A percentile compares a stretch with the other conserved stretches of the same genome.
phyloP scores from a whole-genome alignment of 2,329 filamentous ascomycete species.

The Aureobasidium sp. region DNA sequence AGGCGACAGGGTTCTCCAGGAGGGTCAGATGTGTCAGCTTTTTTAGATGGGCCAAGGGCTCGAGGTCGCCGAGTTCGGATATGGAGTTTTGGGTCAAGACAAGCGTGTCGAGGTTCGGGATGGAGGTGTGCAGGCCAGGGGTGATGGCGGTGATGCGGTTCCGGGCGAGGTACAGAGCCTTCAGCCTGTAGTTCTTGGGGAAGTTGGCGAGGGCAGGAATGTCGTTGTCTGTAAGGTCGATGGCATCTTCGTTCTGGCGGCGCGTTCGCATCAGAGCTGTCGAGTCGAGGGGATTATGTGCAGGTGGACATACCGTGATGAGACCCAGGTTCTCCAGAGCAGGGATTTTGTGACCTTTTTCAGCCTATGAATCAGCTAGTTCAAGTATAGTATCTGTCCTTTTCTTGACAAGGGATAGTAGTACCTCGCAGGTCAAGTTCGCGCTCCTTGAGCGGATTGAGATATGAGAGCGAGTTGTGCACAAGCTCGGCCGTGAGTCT shows the following conservation, averaged over 20 bases:
- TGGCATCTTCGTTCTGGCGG: constrained; percentile 78
- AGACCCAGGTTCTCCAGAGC: constrained; percentile 96
- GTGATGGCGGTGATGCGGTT: constrained; percentile 85
- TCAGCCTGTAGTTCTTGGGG: constrained; percentile 80
- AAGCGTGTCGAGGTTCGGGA: constrained; percentile 76
- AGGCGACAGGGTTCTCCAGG: constrained; percentile 80
- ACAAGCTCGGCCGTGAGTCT: constrained; percentile 94
- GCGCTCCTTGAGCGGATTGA: constrained; percentile 97
- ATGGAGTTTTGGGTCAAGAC: constrained; percentile 80
- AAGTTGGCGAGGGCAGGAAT: constrained; percentile 87
- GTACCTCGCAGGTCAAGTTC: constrained; percentile 99
- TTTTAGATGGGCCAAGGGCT: constrained; percentile 63
- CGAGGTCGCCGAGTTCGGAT: constrained; percentile 76
- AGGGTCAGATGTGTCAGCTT: constrained; percentile 73
- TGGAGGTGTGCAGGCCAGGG: constrained; percentile 61
- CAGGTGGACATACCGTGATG: constrained; percentile 62
- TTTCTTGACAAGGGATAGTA: constrained; percentile 52
- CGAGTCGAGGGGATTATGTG: neutral
- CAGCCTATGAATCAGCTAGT: constrained; percentile 33
- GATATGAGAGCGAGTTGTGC: constrained; percentile 89
- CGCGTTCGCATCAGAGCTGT: constrained; percentile 3
- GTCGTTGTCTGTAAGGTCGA: constrained; percentile 98
- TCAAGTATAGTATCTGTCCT: constrained; percentile 92
- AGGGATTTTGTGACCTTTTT: constrained; percentile 91
- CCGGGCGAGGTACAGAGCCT: constrained; percentile 78